These are phyloP conservation scores for Penicillium roqueforti DNA, from an alignment of 495 filamentous ascomycete genomes.

Conservation along the genomic window DNA sequence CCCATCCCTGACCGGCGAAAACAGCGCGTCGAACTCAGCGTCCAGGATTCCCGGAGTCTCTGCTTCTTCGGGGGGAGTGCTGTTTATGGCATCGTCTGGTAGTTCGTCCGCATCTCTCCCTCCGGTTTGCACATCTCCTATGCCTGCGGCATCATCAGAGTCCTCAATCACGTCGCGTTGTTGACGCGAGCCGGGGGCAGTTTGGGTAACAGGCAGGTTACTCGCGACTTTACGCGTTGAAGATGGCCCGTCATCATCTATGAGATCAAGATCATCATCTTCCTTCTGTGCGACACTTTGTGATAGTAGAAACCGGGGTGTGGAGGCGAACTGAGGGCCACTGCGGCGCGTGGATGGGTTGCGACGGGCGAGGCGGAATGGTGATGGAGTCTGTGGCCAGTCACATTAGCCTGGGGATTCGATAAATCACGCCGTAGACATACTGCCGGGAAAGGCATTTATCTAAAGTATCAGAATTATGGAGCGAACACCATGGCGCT, in stretches of 20 bases:
- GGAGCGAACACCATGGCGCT: neutral
- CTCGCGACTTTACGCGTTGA: constrained; percentile 14
- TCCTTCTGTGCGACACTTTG: constrained; percentile 14
- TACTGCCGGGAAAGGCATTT: constrained; percentile 23
- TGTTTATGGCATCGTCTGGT: constrained; percentile 17
- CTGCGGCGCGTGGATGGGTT: constrained; percentile 27
- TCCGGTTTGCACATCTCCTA: neutral
- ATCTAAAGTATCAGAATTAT: neutral
- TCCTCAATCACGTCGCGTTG: constrained; percentile 39
- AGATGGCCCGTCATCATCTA: constrained; percentile 20
- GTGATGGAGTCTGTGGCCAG: constrained; percentile 28
- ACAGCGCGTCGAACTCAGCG: constrained; percentile 30
- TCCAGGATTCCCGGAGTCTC: constrained; percentile 15
- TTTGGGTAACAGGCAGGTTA: constrained; percentile 7
- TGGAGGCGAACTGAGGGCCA: constrained; percentile 40
- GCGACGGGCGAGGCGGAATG: constrained; percentile 30
- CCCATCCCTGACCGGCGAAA: constrained; percentile 21
- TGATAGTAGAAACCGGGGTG: constrained; percentile 40
- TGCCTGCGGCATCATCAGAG: constrained; percentile 21
- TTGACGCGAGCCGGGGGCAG: constrained; percentile 11
- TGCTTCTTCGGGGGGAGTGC: constrained; percentile 17
- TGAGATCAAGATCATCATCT: constrained; percentile 18
- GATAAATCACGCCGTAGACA: neutral
- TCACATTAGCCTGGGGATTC: neutral
- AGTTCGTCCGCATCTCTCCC: neutral